These are phyloP conservation scores for Pseudotulostoma volvatum DNA, from an alignment of 495 filamentous ascomycete genomes.

Conservation along the genomic window DNA sequence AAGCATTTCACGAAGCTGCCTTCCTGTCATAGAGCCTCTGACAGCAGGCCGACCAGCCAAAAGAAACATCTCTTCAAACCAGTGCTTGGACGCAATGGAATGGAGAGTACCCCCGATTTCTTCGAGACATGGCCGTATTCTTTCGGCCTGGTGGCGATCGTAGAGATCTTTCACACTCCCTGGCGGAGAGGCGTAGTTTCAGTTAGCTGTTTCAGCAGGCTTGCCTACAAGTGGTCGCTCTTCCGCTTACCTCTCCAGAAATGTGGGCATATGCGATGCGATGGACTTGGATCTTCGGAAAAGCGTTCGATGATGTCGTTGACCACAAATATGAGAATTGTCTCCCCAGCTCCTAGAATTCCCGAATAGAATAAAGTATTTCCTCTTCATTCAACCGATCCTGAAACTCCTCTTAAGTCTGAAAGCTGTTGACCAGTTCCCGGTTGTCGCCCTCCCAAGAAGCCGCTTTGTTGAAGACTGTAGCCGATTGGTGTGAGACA, in stretches of 20 bases:
- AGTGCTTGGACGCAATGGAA: slow-evolving; percentile 8
- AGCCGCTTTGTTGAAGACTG: slow-evolving; percentile 2
- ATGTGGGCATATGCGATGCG: slow-evolving; percentile 24
- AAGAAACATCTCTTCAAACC: too few species aligned
- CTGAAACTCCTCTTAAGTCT: slow-evolving; percentile 15
- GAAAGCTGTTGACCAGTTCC: slow-evolving; percentile 30
- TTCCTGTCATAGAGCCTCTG: too few species aligned
- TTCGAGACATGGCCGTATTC: slow-evolving; percentile 13
- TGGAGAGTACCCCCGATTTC: slow-evolving; percentile 14
- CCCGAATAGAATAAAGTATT: slow-evolving; percentile 21
- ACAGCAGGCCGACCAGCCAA: too few species aligned
- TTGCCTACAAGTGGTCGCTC: slow-evolving; percentile 11
- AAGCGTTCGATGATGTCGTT: slow-evolving; percentile 10
- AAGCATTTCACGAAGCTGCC: too few species aligned
- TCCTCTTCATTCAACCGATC: slow-evolving; percentile 13
- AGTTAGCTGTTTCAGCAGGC: slow-evolving; percentile 20
- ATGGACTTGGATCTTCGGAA: slow-evolving; percentile 2
- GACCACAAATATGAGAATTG: slow-evolving; percentile 17
- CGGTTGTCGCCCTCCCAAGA: slow-evolving; percentile 9
- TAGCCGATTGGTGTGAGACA: slow-evolving; percentile 8
- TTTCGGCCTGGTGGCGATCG: slow-evolving; percentile 1
- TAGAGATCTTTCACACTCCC: slow-evolving; percentile 3
- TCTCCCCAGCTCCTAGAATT: slow-evolving; percentile 26
- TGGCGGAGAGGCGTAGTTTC: background rate
- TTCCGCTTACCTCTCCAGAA: slow-evolving; percentile 15